Evolutionary conservation across 2,329 filamentous ascomycete species (phyloP).

Genomic region (Verticillium zaregamsianum): DNA sequence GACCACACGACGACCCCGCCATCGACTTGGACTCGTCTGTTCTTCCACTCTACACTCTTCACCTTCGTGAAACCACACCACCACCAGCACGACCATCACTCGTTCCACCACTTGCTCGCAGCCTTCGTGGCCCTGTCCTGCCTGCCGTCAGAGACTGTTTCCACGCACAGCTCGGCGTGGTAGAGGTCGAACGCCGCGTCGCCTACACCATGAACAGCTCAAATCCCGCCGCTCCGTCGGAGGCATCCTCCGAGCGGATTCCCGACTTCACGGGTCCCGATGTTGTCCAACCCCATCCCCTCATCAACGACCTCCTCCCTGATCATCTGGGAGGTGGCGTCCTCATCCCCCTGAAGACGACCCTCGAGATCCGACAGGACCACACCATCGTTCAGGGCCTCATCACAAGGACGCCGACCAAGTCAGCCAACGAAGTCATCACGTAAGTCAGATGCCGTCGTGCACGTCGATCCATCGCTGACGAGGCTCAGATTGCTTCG

Average conservation of each 20-base stretch:
- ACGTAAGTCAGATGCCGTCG: conserved; percentile 48
- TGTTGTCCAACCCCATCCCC: conserved; percentile 15
- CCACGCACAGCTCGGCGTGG: not conserved
- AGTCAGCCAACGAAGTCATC: conserved; percentile 67
- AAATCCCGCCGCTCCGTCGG: not conserved
- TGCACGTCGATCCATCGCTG: conserved; percentile 14
- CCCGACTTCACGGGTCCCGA: conserved; percentile 12
- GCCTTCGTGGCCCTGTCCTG: not conserved
- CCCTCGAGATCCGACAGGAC: conserved; percentile 57
- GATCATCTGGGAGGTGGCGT: conserved; percentile 39
- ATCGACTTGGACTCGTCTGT: not conserved
- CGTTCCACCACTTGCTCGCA: not conserved
- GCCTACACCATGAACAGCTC: not conserved
- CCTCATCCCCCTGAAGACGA: conserved; percentile 61
- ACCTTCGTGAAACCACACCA: not conserved
- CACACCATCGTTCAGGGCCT: conserved; percentile 59
- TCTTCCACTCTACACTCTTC: not conserved
- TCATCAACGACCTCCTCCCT: conserved; percentile 30
- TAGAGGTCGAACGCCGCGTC: not conserved
- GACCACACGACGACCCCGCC: not conserved
- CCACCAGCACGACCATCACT: not conserved
- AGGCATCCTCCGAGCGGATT: conserved; percentile 4
- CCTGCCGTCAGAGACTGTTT: not conserved
- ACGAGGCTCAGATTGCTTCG: conserved; percentile 32
- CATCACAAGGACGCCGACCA: conserved; percentile 68